phyloP scores from a whole-genome alignment of 768 basidiomycete species.

The Auricularia sp. region DNA sequence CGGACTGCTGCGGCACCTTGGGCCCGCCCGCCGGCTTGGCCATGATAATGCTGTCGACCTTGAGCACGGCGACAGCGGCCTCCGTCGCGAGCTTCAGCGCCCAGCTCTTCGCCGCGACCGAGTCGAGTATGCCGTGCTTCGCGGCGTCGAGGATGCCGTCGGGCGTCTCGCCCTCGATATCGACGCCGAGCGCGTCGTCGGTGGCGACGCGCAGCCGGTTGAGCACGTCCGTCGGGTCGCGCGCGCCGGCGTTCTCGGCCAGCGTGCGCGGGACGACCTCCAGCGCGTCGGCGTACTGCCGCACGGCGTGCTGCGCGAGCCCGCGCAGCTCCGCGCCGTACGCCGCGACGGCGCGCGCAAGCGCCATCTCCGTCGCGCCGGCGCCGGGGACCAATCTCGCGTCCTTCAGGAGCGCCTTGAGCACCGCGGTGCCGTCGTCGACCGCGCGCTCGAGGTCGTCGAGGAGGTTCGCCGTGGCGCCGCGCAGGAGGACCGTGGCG shows the following conservation, averaged over 20 bases:
- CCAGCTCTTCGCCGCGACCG: constrained; percentile 85
- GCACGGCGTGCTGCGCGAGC: constrained; percentile 86
- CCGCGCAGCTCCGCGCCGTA: constrained; percentile 87
- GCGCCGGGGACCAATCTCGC: constrained; percentile 85
- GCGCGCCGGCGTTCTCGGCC: constrained; percentile 92
- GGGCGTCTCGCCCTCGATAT: constrained; percentile 60
- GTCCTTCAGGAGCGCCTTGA: constrained; percentile 88
- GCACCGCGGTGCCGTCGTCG: constrained; percentile 94
- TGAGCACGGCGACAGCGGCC: constrained; percentile 80
- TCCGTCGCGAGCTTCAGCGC: constrained; percentile 85
- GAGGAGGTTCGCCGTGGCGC: constrained; percentile 86
- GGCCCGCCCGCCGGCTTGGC: constrained; percentile 87
- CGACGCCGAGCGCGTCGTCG: constrained; percentile 75
- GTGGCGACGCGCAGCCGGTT: constrained; percentile 87
- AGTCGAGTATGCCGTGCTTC: constrained; percentile 68
- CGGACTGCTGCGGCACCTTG: constrained; percentile 76
- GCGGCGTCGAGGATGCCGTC: constrained; percentile 67
- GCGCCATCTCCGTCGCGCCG: constrained; percentile 87
- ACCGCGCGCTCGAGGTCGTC: constrained; percentile 95
- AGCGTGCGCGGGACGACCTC: constrained; percentile 89
- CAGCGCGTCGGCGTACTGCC: constrained; percentile 77
- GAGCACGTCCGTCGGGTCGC: constrained; percentile 86
- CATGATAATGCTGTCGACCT: constrained; percentile 97
- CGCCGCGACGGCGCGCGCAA: constrained; percentile 69
- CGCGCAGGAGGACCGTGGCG: constrained; percentile 89